A percentile compares a stretch with the other conserved stretches of the same genome.
Evolutionary conservation across 768 basidiomycete genomes (phyloP).

Genomic region (Panellus pusillus): DNA sequence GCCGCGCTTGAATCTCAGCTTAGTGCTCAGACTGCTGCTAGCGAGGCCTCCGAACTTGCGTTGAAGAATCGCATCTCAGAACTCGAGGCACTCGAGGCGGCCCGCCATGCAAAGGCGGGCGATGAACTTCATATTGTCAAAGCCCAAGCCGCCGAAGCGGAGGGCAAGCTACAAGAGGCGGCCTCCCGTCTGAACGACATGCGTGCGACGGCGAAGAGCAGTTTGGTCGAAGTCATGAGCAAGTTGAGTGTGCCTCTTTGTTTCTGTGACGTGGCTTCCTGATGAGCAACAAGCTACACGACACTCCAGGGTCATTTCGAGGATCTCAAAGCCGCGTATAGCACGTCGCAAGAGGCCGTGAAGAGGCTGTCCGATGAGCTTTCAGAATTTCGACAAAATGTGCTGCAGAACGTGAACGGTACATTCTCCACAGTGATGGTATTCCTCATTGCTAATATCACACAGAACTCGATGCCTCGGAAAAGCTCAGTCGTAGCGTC

Average conservation of each 20-base stretch:
- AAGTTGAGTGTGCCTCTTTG: conserved; percentile 14
- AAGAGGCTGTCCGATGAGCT: conserved; percentile 27
- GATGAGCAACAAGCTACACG: conserved; percentile 24
- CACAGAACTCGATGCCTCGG: conserved; percentile 30
- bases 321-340: conserved; percentile 25
- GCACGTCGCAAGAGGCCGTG: conserved; percentile 27
- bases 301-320: conserved; percentile 31
- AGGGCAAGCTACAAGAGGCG: conserved; percentile 12
- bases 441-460: background rate
- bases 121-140: conserved; percentile 13
- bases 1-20: conserved; percentile 24
- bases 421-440: conserved; percentile 2
- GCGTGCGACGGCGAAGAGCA: conserved; percentile 12
- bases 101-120: conserved; percentile 9
- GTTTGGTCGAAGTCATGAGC: conserved; percentile 19
- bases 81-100: conserved; percentile 19
- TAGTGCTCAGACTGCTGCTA: conserved; percentile 11
- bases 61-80: conserved; percentile 20
- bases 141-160: conserved; percentile 4
- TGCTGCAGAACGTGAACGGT: conserved; percentile 28
- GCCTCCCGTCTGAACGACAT: conserved; percentile 1
- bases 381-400: conserved; percentile 23
- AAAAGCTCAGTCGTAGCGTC: conserved; percentile 26
- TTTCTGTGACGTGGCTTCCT: background rate
- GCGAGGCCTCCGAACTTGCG: conserved; percentile 12